A percentile compares a stretch with the other conserved stretches of the same genome.
phyloP scores from a whole-genome alignment of 345 rosid genomes.

The Firmiana major region DNA sequence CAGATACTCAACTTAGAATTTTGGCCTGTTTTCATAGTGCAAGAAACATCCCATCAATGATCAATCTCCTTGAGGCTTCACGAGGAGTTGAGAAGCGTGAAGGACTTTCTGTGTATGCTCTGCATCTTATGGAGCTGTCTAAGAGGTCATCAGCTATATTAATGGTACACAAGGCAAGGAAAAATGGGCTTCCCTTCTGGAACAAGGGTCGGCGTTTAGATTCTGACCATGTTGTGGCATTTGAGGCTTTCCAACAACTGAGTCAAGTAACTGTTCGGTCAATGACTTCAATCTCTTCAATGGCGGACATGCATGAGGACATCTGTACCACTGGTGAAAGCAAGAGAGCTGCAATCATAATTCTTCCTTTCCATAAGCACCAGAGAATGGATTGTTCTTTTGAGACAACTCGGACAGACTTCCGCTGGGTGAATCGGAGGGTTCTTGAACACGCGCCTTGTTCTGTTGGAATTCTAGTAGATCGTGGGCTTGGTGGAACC shows the following conservation, averaged over 20 bases:
- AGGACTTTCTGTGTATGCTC: slow-evolving; percentile 72
- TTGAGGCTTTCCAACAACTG: slow-evolving; percentile 54
- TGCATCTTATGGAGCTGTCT: slow-evolving; percentile 92
- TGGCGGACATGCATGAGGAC: slow-evolving; percentile 58
- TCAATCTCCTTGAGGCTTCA: slow-evolving; percentile 74
- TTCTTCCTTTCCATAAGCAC: slow-evolving; percentile 62
- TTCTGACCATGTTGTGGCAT: slow-evolving; percentile 48
- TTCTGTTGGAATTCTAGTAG: slow-evolving; percentile 58
- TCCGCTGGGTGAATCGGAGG: slow-evolving; percentile 39
- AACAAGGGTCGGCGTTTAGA: slow-evolving; percentile 34
- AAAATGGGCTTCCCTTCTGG: slow-evolving; percentile 41
- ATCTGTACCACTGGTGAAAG: slow-evolving; percentile 47
- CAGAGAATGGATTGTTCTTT: slow-evolving; percentile 54
- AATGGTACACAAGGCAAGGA: slow-evolving; percentile 85
- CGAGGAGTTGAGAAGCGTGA: slow-evolving; percentile 69
- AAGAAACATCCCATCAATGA: slow-evolving; percentile 53
- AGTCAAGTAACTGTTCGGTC: slow-evolving; percentile 55
- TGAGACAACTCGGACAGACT: slow-evolving; percentile 51
- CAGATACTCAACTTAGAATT: slow-evolving; percentile 44
- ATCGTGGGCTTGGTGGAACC: slow-evolving; percentile 72
- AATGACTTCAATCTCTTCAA: slow-evolving; percentile 62
- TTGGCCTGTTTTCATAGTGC: slow-evolving; percentile 56
- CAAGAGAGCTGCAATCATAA: slow-evolving; percentile 50
- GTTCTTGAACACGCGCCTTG: slow-evolving; percentile 56
- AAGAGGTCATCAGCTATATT: slow-evolving; percentile 86